Evolutionary conservation across 768 basidiomycete genomes (phyloP).

Genomic region (Panaeolus cyanescens): DNA sequence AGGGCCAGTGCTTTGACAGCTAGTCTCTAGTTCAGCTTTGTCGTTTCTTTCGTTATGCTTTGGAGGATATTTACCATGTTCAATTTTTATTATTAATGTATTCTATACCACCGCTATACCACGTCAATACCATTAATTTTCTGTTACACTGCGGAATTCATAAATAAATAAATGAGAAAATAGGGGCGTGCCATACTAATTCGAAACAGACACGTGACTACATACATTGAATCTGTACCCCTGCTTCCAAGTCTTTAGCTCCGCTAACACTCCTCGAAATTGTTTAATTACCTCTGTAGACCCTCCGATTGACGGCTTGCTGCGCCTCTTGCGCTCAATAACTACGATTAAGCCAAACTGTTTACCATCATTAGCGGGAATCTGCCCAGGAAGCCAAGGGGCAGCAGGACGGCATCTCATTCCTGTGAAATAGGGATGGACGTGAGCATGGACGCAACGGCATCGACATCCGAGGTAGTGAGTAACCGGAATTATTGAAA

Average conservation of each 20-base stretch:
- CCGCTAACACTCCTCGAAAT: neutral
- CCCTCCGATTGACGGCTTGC: neutral
- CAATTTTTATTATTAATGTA: conserved; percentile 3
- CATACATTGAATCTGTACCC: neutral
- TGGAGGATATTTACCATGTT: neutral
- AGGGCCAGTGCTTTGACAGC: conserved; percentile 51
- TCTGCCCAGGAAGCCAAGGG: neutral
- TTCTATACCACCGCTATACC: neutral
- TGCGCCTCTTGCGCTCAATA: neutral
- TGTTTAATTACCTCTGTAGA: neutral
- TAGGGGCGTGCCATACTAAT: neutral
- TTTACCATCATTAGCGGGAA: neutral
- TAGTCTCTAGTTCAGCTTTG: conserved; percentile 17
- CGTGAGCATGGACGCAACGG: neutral
- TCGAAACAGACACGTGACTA: neutral
- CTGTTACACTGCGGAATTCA: neutral
- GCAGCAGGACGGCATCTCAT: neutral
- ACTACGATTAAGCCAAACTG: neutral
- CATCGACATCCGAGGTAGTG: neutral
- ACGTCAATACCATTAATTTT: neutral
- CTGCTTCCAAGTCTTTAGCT: conserved; percentile 1
- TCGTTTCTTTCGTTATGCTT: neutral
- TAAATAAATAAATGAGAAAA: neutral
- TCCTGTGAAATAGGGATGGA: neutral
- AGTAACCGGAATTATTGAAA: neutral